Evolutionary conservation across 371 early-diverging fungal genomes (phyloP).

Genomic region (Mortierella sp.): DNA sequence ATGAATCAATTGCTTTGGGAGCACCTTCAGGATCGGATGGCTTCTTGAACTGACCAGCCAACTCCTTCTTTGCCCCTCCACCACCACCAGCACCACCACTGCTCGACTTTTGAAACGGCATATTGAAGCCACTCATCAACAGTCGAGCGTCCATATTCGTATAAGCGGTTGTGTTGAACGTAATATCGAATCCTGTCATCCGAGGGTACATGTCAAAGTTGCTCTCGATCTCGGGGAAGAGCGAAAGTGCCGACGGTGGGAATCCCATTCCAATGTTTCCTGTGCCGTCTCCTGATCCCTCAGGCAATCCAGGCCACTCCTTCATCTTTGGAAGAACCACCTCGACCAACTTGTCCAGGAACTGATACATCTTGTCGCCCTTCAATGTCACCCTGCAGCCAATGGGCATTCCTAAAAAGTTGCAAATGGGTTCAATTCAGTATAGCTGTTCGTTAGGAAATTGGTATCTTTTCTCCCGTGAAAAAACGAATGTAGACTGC

Average conservation of each 20-base stretch:
- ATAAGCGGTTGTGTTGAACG: conserved; percentile 87
- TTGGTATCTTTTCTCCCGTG: not conserved
- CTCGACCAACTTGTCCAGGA: conserved; percentile 95
- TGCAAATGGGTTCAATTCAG: not conserved
- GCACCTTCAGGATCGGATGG: not conserved
- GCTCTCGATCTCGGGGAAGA: conserved; percentile 97
- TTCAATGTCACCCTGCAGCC: conserved; percentile 84
- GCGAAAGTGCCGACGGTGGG: conserved; percentile 83
- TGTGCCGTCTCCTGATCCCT: conserved; percentile 83
- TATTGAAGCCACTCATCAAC: conserved; percentile 89
- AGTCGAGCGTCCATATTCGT: conserved; percentile 87
- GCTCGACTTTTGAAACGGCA: conserved; percentile 78
- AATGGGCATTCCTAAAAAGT: conserved; percentile 87
- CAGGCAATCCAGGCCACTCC: conserved; percentile 89
- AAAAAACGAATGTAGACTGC: not conserved
- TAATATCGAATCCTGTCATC: conserved; percentile 89
- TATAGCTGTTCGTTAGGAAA: not conserved
- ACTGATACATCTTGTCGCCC: conserved; percentile 92
- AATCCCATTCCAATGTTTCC: conserved; percentile 91
- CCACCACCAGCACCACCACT: not conserved
- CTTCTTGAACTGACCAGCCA: not conserved
- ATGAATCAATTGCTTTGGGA: not conserved
- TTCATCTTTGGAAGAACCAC: conserved; percentile 94
- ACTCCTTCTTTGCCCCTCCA: conserved; percentile 12
- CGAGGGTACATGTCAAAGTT: conserved; percentile 93